A percentile compares a stretch with the other conserved stretches of the same genome.
Conservation (phyloP, 805 yeast genomes). For the Peterozyma xylosa region DNA sequence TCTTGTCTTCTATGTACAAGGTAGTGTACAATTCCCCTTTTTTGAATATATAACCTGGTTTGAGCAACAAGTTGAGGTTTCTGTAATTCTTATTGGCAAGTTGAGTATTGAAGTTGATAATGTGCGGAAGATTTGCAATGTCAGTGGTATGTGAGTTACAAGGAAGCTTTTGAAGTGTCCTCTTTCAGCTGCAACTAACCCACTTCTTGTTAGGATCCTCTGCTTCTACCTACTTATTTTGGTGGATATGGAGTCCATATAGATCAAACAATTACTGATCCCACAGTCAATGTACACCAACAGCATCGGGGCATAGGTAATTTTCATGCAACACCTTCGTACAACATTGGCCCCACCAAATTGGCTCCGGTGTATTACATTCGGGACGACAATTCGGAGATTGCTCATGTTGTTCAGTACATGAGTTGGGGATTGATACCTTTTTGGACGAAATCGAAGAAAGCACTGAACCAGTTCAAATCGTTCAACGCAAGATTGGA, state of each 20-base stretch:
- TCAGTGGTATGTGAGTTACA: conserved; percentile 13
- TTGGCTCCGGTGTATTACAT: conserved; percentile 32
- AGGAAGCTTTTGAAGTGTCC: too few species aligned
- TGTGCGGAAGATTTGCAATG: conserved; percentile 29
- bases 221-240: conserved; percentile 34
- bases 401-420: conserved; percentile 27
- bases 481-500: conserved; percentile 76
- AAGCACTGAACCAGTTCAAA: conserved; percentile 29
- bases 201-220: conserved; percentile 20
- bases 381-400: conserved; percentile 11
- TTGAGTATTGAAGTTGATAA: conserved; percentile 1
- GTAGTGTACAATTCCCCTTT: too few species aligned
- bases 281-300: too few species aligned
- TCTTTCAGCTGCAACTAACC: too few species aligned
- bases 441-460: conserved; percentile 41
- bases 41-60: too few species aligned
- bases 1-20: too few species aligned
- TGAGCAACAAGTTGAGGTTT: too few species aligned
- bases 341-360: conserved; percentile 58
- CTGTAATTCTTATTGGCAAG: too few species aligned
- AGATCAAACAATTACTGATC: too few species aligned
- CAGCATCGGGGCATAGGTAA: not conserved
- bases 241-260: conserved; percentile 6
- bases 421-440: conserved; percentile 86
- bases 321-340: conserved; percentile 26